Evolutionary conservation across 1,284 basidiomycete species (phyloP), one percentile per base, ranked within the genome.

Genomic region (Irpex sp.): DNA sequence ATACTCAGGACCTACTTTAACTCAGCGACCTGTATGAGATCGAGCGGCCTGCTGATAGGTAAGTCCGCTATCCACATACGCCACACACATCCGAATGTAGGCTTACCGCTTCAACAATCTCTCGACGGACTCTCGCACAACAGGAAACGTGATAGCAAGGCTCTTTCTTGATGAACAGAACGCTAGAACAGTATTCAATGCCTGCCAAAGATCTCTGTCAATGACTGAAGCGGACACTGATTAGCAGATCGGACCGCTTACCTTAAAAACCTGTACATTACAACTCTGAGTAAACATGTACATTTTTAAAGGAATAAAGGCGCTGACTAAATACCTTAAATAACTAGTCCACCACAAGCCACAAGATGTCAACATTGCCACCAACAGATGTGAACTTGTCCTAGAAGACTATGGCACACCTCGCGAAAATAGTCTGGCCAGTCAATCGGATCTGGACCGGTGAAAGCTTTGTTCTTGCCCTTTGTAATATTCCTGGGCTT

Each of bases 131-230:
- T 82, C 82, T 57, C 89, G 84, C 44, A 96, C 83, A 5, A 87
- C 84, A 4, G 88, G 81, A 72, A 94, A 96, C 0, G 93, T 94
- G 2, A 87, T 89, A 2, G 92, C 90, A 59, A 97, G 77, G 67
- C 93, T 88, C 69, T 93, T 93, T 68, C 92, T 83, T 0, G 92
- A 89, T 2, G 92, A 91, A 62, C 93, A 85, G 71, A 97, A 97
- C 0, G 92, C 93, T 60, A 96, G 85, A 2, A 97, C 93, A 4
- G 94, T 95, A 69, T 96, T 96, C 64, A 97, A 78, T 15, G 94
- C 93, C 90, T 95, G 57, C 54, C 8, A 34, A 26, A 26, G n/a
- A 5, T 11, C 21, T 11, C 48, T 49, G 55, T 15, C n/a, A 51
- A 37, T 57, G 15, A 47, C 17, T 44, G 21, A 55, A 48, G 56